Base-by-base conservation (phyloP, 148 eudicot species). In the Persicaria maculosa region DNA sequence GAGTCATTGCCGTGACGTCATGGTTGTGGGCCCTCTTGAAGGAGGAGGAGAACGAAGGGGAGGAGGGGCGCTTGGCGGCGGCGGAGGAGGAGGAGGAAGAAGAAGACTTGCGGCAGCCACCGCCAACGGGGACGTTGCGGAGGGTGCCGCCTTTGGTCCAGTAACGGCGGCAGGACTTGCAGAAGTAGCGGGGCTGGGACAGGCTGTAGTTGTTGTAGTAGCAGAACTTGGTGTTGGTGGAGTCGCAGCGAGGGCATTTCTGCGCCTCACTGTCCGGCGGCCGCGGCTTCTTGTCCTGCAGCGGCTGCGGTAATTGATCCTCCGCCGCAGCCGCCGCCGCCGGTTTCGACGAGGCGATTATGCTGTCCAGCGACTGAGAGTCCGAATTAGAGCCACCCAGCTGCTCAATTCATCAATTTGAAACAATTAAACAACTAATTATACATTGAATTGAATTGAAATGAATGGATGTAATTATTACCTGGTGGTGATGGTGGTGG, bases 121-220 rank as follows among this genome's bases (percentile, higher is more conserved):
- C 97, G 1, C 97, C 98, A 0, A 93, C 98, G 0, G 98, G 98
- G 76, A 93, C 98, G 75, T 93, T 93, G 20, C 98, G 76, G 67
- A 93, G 50, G 2, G 98, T 93, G 2, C 98, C 98, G 4, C 98
- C 98, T 83, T 93, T 93, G 0, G 98, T 93, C 98, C 98, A 93
- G 59, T 93, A 93, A 82, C 98, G 85, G 74, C 98, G 79, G 77
- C 98, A 93, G 3, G 93, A 84, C 75, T 93, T 93, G 86, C 98
- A 93, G 53, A 93, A 93, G 77, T 91, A 89, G 70, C 93, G 47
- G 4, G 98, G 98, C 80, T 93, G 98, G n/a, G 93, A 72, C 50
- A 93, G 91, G 47, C 93, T 88, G 80, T 93, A 93, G 80, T 93
- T 93, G 89, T 93, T 93, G 87, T 93, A 93, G 86, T 93, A 93